Evolutionary conservation across 2,329 filamentous ascomycete genomes (phyloP).

Genomic region (Cladosporium austrohemisphaericum): DNA sequence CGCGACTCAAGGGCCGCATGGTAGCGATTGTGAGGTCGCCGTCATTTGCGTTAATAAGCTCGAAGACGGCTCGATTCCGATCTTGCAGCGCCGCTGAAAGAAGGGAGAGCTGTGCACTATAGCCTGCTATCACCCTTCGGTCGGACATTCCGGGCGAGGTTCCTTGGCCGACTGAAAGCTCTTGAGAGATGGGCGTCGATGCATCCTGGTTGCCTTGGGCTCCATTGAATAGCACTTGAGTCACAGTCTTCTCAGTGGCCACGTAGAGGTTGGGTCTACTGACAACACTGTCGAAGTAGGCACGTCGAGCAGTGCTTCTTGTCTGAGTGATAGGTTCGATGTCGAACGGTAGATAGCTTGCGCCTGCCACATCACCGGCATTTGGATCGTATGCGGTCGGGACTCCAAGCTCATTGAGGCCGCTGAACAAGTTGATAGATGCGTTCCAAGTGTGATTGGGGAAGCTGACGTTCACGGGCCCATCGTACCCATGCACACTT

Average conservation of each 20-base stretch:
- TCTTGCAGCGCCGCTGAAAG: conserved; percentile 24
- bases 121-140: conserved; percentile 25
- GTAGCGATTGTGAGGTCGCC: conserved; percentile 30
- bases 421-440: conserved; percentile 35
- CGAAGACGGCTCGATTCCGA: conserved; percentile 25
- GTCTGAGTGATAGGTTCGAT: conserved; percentile 36
- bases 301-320: conserved; percentile 40
- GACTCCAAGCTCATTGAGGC: conserved; percentile 37
- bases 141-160: conserved; percentile 19
- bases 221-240: conserved; percentile 32
- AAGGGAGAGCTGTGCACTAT: conserved; percentile 23
- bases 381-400: conserved; percentile 37
- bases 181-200: conserved; percentile 12
- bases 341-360: conserved; percentile 37
- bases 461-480: conserved; percentile 51
- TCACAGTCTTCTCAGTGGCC: conserved; percentile 35
- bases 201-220: conserved; percentile 18
- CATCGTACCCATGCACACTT: conserved; percentile 42
- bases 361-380: conserved; percentile 36
- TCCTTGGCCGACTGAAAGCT: conserved; percentile 19
- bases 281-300: conserved; percentile 37
- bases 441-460: conserved; percentile 38
- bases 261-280: conserved; percentile 37
- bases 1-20: conserved; percentile 46
- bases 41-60: conserved; percentile 32